A percentile compares a stretch with the other conserved stretches of the same genome.
Evolutionary conservation across 2,329 filamentous ascomycete species (phyloP).

Genomic region (Xylariomycetidae sp.): DNA sequence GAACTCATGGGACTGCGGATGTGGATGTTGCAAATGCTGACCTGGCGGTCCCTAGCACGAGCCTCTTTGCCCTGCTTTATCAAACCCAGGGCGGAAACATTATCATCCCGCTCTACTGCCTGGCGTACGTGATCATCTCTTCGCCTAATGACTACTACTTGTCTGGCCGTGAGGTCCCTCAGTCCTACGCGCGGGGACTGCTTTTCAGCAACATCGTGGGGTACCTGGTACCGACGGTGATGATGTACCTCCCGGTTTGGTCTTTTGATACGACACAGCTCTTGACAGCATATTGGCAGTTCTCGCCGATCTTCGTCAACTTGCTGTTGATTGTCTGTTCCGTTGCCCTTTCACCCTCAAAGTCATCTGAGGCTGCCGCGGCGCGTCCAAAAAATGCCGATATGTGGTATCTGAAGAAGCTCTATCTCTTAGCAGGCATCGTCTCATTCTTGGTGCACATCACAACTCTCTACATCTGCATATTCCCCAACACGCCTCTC

Average conservation of each 20-base stretch:
- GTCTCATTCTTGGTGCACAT: constrained; percentile 17
- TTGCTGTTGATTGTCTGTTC: constrained; percentile 14
- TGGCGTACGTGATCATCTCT: constrained; percentile 11
- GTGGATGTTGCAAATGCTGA: not conserved
- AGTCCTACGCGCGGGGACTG: constrained; percentile 15
- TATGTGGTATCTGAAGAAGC: constrained; percentile 20
- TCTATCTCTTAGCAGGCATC: constrained; percentile 15
- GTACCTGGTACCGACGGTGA: constrained; percentile 20
- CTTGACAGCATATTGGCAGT: constrained; percentile 23
- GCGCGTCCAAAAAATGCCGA: constrained; percentile 9
- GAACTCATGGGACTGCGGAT: not conserved
- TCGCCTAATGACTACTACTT: constrained; percentile 13
- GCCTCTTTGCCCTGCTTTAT: constrained; percentile 19
- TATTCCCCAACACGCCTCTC: constrained; percentile 15
- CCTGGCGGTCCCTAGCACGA: constrained; percentile 11
- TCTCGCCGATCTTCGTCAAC: constrained; percentile 17
- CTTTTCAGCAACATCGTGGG: constrained; percentile 17
- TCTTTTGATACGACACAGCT: constrained; percentile 13
- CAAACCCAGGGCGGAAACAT: constrained; percentile 20
- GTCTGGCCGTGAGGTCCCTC: constrained; percentile 12
- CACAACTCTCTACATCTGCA: constrained; percentile 16
- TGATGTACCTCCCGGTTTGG: constrained; percentile 15
- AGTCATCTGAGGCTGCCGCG: not conserved
- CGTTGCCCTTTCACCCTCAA: constrained; percentile 4
- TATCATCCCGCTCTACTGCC: constrained; percentile 22